A percentile compares a stretch with the other conserved stretches of the same genome.
phyloP scores from a whole-genome alignment of 2,329 filamentous ascomycete species.

The Fusarium phyllophilum region DNA sequence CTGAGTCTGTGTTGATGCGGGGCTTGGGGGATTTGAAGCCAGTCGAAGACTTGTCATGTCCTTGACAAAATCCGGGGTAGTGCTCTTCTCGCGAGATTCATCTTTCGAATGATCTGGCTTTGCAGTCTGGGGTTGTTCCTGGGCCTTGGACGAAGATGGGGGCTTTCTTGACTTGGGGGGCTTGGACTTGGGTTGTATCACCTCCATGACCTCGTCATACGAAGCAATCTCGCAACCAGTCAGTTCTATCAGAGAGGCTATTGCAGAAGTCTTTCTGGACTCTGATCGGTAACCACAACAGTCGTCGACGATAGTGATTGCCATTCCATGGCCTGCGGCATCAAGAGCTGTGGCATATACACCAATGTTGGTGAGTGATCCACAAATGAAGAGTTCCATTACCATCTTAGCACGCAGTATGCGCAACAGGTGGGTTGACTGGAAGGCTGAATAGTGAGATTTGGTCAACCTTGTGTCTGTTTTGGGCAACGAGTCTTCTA shows the following conservation, averaged over 20 bases:
- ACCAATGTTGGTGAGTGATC: slow-evolving; percentile 85
- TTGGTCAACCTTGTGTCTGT: slow-evolving; percentile 70
- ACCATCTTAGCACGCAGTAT: slow-evolving; percentile 86
- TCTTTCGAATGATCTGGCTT: slow-evolving; percentile 14
- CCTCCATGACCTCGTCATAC: slow-evolving; percentile 65
- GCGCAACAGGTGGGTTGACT: slow-evolving; percentile 76
- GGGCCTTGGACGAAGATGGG: slow-evolving; percentile 8
- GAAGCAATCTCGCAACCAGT: slow-evolving; percentile 76
- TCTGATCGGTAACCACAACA: slow-evolving; percentile 84
- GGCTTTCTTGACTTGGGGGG: slow-evolving; percentile 11
- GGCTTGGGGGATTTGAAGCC: slow-evolving; percentile 40
- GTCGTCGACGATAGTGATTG: slow-evolving; percentile 88
- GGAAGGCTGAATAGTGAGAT: slow-evolving; percentile 88
- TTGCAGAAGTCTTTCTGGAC: slow-evolving; percentile 74
- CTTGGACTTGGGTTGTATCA: slow-evolving; percentile 36
- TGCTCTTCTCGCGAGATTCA: slow-evolving; percentile 36
- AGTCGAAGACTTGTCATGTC: slow-evolving; percentile 48
- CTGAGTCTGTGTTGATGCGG: slow-evolving; percentile 30
- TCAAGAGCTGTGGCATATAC: slow-evolving; percentile 93
- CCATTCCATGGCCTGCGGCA: slow-evolving; percentile 85
- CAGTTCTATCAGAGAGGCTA: slow-evolving; percentile 76
- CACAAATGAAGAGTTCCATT: slow-evolving; percentile 90
- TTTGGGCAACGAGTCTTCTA: slow-evolving; percentile 57
- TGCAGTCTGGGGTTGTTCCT: slow-evolving; percentile 14
- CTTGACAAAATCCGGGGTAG: slow-evolving; percentile 45